Conservation (phyloP, 2,329 filamentous ascomycete genomes). For the Colletotrichum agaves region DNA sequence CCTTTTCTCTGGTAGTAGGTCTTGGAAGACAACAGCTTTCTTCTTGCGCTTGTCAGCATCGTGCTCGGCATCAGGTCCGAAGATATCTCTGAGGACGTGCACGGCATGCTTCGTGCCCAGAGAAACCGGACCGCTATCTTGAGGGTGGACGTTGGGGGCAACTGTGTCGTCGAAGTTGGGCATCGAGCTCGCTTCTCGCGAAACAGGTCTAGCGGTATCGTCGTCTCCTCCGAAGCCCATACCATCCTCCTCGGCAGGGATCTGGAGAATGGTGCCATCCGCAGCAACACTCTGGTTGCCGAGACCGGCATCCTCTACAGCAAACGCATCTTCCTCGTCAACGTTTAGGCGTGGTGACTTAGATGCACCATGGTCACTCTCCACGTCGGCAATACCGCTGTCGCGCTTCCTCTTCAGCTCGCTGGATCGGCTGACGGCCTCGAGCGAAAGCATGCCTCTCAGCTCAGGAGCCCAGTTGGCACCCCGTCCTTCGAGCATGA, state of each 20-base stretch:
- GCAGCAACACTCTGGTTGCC: slow-evolving; percentile 62
- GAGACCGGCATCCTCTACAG: slow-evolving; percentile 60
- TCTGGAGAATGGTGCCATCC: slow-evolving; percentile 73
- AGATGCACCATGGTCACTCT: slow-evolving; percentile 68
- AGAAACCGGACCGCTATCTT: slow-evolving; percentile 87
- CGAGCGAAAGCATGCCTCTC: slow-evolving; percentile 89
- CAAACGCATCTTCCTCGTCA: slow-evolving; percentile 72
- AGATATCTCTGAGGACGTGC: slow-evolving; percentile 89
- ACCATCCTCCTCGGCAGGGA: slow-evolving; percentile 68
- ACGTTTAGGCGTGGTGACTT: slow-evolving; percentile 78
- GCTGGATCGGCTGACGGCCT: slow-evolving; percentile 78
- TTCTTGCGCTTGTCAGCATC: slow-evolving; percentile 79
- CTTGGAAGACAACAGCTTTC: slow-evolving; percentile 86
- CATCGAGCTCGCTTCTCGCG: slow-evolving; percentile 56
- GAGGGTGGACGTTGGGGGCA: slow-evolving; percentile 79
- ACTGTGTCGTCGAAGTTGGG: slow-evolving; percentile 84
- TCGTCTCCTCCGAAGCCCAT: slow-evolving; percentile 55
- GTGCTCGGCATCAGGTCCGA: slow-evolving; percentile 77
- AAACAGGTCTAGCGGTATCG: slow-evolving; percentile 52
- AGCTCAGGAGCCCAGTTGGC: slow-evolving; percentile 91
- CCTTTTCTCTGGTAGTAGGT: slow-evolving; percentile 83
- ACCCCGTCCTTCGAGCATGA: slow-evolving; percentile 83
- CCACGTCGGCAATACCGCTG: slow-evolving; percentile 84
- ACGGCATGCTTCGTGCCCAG: slow-evolving; percentile 95
- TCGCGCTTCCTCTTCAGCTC: slow-evolving; percentile 96